Evolutionary conservation across 805 yeast genomes (phyloP).

Genomic region (Lipomyces yamadae): DNA sequence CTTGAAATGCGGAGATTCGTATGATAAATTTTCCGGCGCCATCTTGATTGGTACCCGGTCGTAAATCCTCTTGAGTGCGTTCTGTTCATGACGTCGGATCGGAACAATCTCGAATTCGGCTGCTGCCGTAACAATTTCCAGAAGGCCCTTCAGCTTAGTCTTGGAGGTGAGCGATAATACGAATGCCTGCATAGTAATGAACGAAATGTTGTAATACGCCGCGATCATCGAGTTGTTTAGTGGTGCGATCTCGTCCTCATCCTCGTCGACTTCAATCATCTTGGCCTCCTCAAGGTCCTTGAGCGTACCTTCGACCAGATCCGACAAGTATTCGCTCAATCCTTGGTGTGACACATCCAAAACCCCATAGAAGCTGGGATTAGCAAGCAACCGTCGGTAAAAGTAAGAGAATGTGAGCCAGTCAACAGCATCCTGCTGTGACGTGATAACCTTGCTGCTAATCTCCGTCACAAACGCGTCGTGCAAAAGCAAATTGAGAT

Average conservation of each 20-base stretch:
- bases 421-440: conserved; percentile 85
- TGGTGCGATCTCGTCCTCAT: conserved; percentile 55
- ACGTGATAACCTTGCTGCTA: conserved; percentile 62
- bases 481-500: conserved; percentile 58
- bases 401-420: conserved; percentile 86
- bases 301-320: conserved; percentile 72
- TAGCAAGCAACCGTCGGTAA: conserved; percentile 75
- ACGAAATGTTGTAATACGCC: conserved; percentile 70
- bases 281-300: conserved; percentile 65
- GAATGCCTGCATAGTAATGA: conserved; percentile 68
- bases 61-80: conserved; percentile 56
- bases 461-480: conserved; percentile 78
- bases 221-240: conserved; percentile 75
- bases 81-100: conserved; percentile 64
- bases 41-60: conserved; percentile 67
- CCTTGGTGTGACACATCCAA: conserved; percentile 66
- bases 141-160: conserved; percentile 62
- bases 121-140: conserved; percentile 70
- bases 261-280: conserved; percentile 60
- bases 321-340: conserved; percentile 81
- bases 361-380: conserved; percentile 90
- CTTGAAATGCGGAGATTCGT: conserved; percentile 64
- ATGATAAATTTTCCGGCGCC: conserved; percentile 43
- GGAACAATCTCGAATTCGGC: conserved; percentile 71
- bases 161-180: conserved; percentile 55